A percentile compares a stretch with the other conserved stretches of the same genome.
Evolutionary conservation across 805 yeast genomes (phyloP).

Genomic region (Kodamaea leandrae): DNA sequence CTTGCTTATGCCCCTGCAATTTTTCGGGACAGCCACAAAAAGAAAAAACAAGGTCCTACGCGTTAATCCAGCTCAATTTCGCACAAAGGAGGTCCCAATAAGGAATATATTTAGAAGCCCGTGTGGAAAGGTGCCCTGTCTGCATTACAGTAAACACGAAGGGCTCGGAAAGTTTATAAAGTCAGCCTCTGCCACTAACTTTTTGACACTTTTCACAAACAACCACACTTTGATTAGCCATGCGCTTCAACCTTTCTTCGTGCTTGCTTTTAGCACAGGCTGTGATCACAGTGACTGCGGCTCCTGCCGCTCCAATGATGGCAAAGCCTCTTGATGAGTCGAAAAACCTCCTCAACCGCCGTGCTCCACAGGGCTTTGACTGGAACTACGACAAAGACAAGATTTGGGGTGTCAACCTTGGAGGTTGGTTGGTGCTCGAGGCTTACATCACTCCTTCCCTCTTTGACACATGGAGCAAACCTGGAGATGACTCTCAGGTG

Average conservation of each 20-base stretch:
- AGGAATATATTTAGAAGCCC: not conserved
- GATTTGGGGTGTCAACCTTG: constrained; percentile 72
- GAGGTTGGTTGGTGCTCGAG: constrained; percentile 90
- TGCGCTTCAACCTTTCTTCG: constrained; percentile 8
- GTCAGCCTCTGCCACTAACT: not conserved
- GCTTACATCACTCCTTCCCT: constrained; percentile 82
- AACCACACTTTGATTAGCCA: not conserved
- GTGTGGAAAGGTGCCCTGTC: not conserved
- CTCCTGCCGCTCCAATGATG: constrained; percentile 3
- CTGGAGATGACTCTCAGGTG: constrained; percentile 31
- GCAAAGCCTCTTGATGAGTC: not conserved
- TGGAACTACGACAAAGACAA: constrained; percentile 34
- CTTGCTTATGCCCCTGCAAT: not conserved
- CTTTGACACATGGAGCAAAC: constrained; percentile 47
- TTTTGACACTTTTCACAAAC: not conserved
- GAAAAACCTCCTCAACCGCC: constrained; percentile 1
- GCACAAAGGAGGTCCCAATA: not conserved
- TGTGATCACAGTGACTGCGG: constrained; percentile 1
- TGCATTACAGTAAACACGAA: not conserved
- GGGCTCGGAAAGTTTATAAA: not conserved
- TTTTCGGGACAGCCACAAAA: not conserved
- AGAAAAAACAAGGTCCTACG: not conserved
- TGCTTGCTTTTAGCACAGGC: constrained; percentile 2
- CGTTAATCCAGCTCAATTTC: not conserved
- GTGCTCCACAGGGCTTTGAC: constrained; percentile 1